phyloP scores from a whole-genome alignment of 768 basidiomycete genomes.

The Cystoderma amianthinum region DNA sequence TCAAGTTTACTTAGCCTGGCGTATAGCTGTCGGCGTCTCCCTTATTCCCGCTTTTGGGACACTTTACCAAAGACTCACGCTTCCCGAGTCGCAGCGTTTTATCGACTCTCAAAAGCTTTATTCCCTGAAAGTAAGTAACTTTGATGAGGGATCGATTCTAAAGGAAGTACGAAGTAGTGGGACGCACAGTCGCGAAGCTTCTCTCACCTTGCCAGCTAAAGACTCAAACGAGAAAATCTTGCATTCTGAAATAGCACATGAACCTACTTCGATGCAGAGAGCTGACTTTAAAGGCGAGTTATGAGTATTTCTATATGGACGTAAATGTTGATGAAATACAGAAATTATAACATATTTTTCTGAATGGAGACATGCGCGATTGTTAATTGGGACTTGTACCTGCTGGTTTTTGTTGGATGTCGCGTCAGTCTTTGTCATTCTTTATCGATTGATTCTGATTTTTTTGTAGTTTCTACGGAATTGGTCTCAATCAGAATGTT shows the following conservation, averaged over 20 bases:
- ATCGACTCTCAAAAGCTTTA: conserved; percentile 32
- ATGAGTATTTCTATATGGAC: too few species aligned
- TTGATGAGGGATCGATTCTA: too few species aligned
- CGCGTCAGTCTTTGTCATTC: conserved; percentile 29
- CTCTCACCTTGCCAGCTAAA: too few species aligned
- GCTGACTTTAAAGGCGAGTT: conserved; percentile 46
- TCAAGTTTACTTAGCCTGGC: conserved; percentile 57
- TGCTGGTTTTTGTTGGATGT: conserved; percentile 79
- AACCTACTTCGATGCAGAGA: conserved; percentile 18
- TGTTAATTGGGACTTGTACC: conserved; percentile 56
- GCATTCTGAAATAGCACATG: too few species aligned
- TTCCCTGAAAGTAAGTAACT: conserved; percentile 20
- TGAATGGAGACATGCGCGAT: conserved; percentile 62
- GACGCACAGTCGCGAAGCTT: too few species aligned
- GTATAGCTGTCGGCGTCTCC: conserved; percentile 66
- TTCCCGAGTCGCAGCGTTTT: conserved; percentile 61
- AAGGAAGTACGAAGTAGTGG: too few species aligned
- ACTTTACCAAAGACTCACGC: conserved; percentile 68
- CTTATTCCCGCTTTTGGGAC: conserved; percentile 69
- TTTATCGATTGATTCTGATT: neutral
- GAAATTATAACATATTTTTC: conserved; percentile 66
- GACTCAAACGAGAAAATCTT: too few species aligned
- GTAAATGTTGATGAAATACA: too few species aligned
- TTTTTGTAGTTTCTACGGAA: conserved; percentile 58
- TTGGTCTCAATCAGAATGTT: conserved; percentile 65